Evolutionary conservation across 441 rosid species (phyloP), one percentile per base, ranked within the genome.

Genomic region (Erysimum cheiri): DNA sequence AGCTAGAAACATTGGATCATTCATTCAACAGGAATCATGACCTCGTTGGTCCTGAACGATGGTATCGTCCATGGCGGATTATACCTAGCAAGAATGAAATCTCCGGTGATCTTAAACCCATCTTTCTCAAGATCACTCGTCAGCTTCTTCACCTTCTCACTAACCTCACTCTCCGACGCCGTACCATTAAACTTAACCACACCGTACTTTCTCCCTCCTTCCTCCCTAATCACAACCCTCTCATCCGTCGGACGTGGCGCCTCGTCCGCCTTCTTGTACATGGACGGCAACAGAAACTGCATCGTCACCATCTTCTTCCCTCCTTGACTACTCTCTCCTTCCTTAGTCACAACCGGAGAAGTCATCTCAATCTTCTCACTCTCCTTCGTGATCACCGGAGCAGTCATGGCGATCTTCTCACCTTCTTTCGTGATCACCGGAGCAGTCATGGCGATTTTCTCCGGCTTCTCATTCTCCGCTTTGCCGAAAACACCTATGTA

Each of bases 31-130:
- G 96, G 90, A 41, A 89, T 74, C 93, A 89, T 83, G 41, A 91
- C 83, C 75, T 90, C 97, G 22, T 94, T 90, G 43, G 96, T 87
- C 81, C 88, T 88, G 33, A 87, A 80, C 40, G 84, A 67, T 14
- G 96, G 96, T 60, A 94, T 44, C 41, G 97, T 88, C 91, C 92
- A 91, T 1, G 97, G 96, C 0, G 97, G 98, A 50, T 91, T 94
- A 71, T 84, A 89, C 88, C 98, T 87, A 54, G 85, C 96, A 71
- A 91, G 81, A 64, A 88, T 8, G 54, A 74, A 82, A 28, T 88
- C 88, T 9, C 96, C 97, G 35, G 22, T 67, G 65, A 88, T 75
- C 82, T 85, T 89, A 64, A 72, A 72, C 75, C 97, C 97, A 41
- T 91, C 97, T 81, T 72, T 85, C 79, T 85, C 89, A 78, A 91